Evolutionary conservation across 768 basidiomycete genomes (phyloP).

Genomic region (Termitomyces sp.): DNA sequence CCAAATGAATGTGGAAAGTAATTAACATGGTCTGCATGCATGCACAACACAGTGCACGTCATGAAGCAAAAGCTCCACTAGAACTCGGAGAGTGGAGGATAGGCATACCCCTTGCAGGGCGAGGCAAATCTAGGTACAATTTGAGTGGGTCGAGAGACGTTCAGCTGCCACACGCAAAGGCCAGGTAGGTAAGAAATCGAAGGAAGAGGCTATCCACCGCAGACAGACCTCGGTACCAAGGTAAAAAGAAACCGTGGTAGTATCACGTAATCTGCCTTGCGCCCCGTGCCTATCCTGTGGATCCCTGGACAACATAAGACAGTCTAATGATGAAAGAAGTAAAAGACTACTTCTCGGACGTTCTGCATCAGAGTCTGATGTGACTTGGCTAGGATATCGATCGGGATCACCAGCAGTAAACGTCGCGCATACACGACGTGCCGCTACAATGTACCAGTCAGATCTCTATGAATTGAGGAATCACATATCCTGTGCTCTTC

Average conservation of each 20-base stretch:
- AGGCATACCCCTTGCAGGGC: not conserved
- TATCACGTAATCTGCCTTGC: not conserved
- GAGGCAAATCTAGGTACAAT: not conserved
- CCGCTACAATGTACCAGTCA: not conserved
- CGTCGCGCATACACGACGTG: not conserved
- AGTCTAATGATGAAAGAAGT: not conserved
- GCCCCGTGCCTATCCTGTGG: not conserved
- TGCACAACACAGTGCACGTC: not conserved
- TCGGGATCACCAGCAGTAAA: too few species aligned
- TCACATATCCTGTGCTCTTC: not conserved
- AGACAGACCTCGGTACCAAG: too few species aligned
- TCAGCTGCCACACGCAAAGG: not conserved
- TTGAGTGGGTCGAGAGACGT: not conserved
- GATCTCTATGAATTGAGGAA: not conserved
- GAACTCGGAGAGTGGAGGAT: too few species aligned
- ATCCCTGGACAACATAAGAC: too few species aligned
- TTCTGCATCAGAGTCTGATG: not conserved
- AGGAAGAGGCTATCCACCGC: too few species aligned
- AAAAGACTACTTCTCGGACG: not conserved
- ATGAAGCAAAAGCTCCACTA: not conserved
- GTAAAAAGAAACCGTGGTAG: not conserved
- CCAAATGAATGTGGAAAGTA: not conserved
- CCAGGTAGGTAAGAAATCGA: not conserved
- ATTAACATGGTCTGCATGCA: not conserved
- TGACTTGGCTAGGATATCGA: too few species aligned